Evolutionary conservation across 805 yeast genomes (phyloP).

Genomic region (Teunomyces kruisii): DNA sequence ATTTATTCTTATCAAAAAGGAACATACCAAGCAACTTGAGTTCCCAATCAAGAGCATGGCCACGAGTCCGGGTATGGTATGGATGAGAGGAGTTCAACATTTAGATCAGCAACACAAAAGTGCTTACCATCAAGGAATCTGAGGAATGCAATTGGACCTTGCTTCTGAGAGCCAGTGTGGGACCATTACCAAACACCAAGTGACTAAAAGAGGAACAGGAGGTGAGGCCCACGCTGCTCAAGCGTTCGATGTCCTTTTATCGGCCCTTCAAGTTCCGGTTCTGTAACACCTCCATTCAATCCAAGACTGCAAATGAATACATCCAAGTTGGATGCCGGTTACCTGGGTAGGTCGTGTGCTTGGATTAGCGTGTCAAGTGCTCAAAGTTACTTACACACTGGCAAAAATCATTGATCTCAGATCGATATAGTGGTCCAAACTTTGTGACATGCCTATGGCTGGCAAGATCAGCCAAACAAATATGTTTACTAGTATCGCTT

Average conservation of each 20-base stretch:
- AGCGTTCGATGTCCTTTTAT: slow-evolving; percentile 79
- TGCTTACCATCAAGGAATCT: slow-evolving; percentile 74
- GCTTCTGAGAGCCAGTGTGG: slow-evolving; percentile 69
- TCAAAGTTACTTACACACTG: slow-evolving; percentile 81
- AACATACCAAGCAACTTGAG: slow-evolving; percentile 44
- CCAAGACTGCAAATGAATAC: slow-evolving; percentile 53
- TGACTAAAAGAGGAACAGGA: slow-evolving; percentile 72
- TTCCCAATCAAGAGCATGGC: slow-evolving; percentile 20
- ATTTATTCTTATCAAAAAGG: slow-evolving; percentile 50
- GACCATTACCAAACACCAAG: slow-evolving; percentile 73
- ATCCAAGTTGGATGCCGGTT: slow-evolving; percentile 75
- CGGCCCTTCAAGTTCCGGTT: slow-evolving; percentile 90
- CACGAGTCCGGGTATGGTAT: slow-evolving; percentile 23
- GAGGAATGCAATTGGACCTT: slow-evolving; percentile 87
- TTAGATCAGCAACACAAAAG: slow-evolving; percentile 65
- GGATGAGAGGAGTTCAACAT: slow-evolving; percentile 70
- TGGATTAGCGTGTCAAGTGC: slow-evolving; percentile 65
- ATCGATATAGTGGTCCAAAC: too few relatives aligned
- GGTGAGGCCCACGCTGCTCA: slow-evolving; percentile 80
- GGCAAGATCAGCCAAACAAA: too few relatives aligned
- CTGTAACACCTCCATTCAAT: slow-evolving; percentile 40
- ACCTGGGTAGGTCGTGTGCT: slow-evolving; percentile 60
- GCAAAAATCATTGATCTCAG: slow-evolving; percentile 88
- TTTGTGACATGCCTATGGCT: too few relatives aligned
- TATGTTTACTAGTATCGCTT: too few relatives aligned